Conservation (phyloP, 2,329 filamentous ascomycete species). For the Exophiala mesophila region DNA sequence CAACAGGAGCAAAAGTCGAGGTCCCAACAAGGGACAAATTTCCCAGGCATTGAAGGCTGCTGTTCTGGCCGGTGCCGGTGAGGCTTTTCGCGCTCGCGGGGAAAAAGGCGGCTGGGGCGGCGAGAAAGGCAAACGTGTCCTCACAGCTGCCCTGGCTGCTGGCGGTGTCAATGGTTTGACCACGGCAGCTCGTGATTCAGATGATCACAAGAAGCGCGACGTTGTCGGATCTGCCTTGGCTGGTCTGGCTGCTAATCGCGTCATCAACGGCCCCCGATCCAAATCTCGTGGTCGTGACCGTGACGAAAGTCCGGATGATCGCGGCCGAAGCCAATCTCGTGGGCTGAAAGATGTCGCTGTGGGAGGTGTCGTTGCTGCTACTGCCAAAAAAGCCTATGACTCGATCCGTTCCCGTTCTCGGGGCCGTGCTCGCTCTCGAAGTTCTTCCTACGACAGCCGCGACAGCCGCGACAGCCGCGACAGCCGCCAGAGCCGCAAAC, state of each 20-base stretch:
- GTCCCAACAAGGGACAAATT: conserved; percentile 52
- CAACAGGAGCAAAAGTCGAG: conserved; percentile 43
- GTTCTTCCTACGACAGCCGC: conserved; percentile 50
- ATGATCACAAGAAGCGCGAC: conserved; percentile 72
- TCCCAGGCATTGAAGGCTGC: conserved; percentile 89
- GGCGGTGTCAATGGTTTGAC: conserved; percentile 77
- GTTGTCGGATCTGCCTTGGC: conserved; percentile 83
- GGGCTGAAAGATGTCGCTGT: conserved; percentile 41
- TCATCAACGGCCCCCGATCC: conserved; percentile 76
- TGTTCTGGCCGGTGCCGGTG: conserved; percentile 80
- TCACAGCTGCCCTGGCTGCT: conserved; percentile 80
- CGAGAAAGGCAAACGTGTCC: conserved; percentile 83
- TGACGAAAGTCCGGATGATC: conserved; percentile 24
- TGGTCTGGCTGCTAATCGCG: conserved; percentile 76
- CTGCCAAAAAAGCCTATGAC: conserved; percentile 44
- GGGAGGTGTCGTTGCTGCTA: conserved; percentile 42
- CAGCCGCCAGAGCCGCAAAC: conserved; percentile 50
- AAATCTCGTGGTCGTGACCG: conserved; percentile 47
- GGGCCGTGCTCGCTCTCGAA: conserved; percentile 38
- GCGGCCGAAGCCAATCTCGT: conserved; percentile 40
- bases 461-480: conserved; percentile 52
- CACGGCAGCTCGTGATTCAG: conserved; percentile 52
- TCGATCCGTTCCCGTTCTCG: conserved; percentile 41
- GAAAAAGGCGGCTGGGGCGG: conserved; percentile 86
- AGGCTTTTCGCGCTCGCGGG: conserved; percentile 86